Base-by-base conservation (phyloP, 2,329 filamentous ascomycete genomes). In the Pseudogymnoascus sp. region DNA sequence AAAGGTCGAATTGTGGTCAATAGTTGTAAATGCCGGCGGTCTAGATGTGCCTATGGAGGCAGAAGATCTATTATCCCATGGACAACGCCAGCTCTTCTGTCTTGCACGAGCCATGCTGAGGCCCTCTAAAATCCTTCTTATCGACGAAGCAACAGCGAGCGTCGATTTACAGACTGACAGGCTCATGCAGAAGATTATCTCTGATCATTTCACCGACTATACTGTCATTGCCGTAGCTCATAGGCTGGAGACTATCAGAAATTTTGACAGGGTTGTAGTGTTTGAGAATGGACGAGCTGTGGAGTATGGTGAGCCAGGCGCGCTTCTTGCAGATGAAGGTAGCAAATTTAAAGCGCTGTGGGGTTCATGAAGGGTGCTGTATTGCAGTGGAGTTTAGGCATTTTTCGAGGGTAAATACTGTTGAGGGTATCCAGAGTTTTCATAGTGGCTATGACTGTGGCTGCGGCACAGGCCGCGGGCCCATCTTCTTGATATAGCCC, bases 281-380 rank as follows among this genome's bases (percentile, higher is more conserved):
- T 75, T 81, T 74, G 74, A 78, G 40, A 64, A 63, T 28, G 67
- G 67, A 14, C 78, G 83, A 66, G 86, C 96, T 21, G 82, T 92
- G 8, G 92, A 97, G 76, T 97, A 84, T 72, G 93, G 86, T 14
- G 87, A 93, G 70, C 93, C 93, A 0, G 92, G 86, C 78, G 86
- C 89, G 67, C 78, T 97, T 60, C 68, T 76, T 53, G 37, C 25
- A 5, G 63, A 65, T 28, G 59, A 64, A 40, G 47, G 38, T 1
- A 64, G 63, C n/a, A 66, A 59, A 31, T 67, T 67, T n/a, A 66
- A 37, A n/a, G 61, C 40, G 2, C 61, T 67, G 50, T 67, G 66
- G 65, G 59, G 65, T 59, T 64, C 64, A 14, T 66, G 23, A 62
- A 47, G 23, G 28, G 6, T 50, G n/a, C 11, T 33, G 14, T 31